Base-by-base conservation (phyloP, 306 rosid species). In the Begonia fuchsioides region DNA sequence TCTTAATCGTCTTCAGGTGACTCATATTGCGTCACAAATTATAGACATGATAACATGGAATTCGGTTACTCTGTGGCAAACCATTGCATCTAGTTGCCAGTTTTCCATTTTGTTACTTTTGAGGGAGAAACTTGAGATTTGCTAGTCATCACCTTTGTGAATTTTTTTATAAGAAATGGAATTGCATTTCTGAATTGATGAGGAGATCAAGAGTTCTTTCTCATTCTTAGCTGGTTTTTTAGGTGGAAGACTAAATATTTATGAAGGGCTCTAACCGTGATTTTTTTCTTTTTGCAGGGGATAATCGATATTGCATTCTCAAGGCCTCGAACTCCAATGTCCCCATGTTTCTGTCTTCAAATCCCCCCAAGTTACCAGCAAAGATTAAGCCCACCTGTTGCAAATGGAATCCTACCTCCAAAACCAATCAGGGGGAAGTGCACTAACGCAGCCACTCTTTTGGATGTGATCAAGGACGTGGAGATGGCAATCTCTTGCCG, bases 1-100 rank as follows among this genome's bases (percentile, higher is more conserved):
- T 7, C 96, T 92, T 56, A 92, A 85, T 70, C 93, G 83, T 49
- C 96, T 92, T 58, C 98, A 92, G 98, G 98, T 92, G 35, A 26
- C 35, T 26, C 35, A 26, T 4, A 26, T 26, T 26, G 35, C 35
- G 7, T 26, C 7, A 26, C 32, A n/a, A 26, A 26, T 3, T 26
- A 26, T 26, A 26, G 6, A 26, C 32, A 26, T 26, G 32, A 26
- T 26, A 26, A 26, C 32, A 26, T 26, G 32, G 32, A 26, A 26
- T 7, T 26, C 6, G 5, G 32, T 26, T 26, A 26, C 32, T 26
- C 15, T 11, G 11, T 51, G 44, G n/a, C n/a, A n/a, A n/a, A n/a
- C n/a, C n/a, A n/a, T n/a, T n/a, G n/a, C n/a, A n/a, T n/a, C n/a
- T n/a, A n/a, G n/a, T n/a, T n/a, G n/a, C n/a, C n/a, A n/a, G n/a